Conservation (phyloP, 176 grass and related monocot species). For the Guadua angustifolia region DNA sequence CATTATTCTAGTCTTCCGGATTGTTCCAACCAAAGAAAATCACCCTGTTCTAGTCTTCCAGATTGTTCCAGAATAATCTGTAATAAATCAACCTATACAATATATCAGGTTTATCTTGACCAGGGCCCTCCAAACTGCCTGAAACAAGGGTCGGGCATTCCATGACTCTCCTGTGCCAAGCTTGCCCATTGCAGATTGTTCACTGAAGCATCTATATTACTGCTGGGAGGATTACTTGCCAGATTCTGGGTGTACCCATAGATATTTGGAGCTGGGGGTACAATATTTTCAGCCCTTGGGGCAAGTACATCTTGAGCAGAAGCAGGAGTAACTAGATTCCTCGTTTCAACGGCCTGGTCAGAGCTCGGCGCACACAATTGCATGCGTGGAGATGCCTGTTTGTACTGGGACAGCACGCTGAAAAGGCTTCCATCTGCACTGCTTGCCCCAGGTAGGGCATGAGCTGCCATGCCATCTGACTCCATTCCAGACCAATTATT, state of each 20-base stretch:
- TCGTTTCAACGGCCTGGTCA: conserved; percentile 32
- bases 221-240: conserved; percentile 7
- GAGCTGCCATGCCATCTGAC: conserved; percentile 17
- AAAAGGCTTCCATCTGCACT: conserved; percentile 55
- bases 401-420: conserved; percentile 51
- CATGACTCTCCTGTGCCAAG: conserved; percentile 13
- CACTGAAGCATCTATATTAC: conserved; percentile 19
- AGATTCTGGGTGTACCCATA: conserved; percentile 43
- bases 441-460: conserved; percentile 7
- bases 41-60: neutral
- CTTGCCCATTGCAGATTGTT: conserved; percentile 41
- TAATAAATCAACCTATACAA: neutral
- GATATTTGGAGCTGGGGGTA: neutral
- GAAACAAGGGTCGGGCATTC: conserved; percentile 16
- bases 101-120: conserved; percentile 38
- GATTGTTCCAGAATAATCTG: neutral
- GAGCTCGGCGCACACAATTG: neutral
- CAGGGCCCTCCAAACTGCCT: conserved; percentile 44
- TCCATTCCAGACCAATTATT: conserved; percentile 51
- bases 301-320: neutral
- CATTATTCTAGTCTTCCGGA: neutral
- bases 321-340: conserved; percentile 34
- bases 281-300: neutral
- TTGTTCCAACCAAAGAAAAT: neutral
- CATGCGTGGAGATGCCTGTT: conserved; percentile 36